Base-by-base conservation (phyloP, 148 eudicot species). In the Camellia sinensis region DNA sequence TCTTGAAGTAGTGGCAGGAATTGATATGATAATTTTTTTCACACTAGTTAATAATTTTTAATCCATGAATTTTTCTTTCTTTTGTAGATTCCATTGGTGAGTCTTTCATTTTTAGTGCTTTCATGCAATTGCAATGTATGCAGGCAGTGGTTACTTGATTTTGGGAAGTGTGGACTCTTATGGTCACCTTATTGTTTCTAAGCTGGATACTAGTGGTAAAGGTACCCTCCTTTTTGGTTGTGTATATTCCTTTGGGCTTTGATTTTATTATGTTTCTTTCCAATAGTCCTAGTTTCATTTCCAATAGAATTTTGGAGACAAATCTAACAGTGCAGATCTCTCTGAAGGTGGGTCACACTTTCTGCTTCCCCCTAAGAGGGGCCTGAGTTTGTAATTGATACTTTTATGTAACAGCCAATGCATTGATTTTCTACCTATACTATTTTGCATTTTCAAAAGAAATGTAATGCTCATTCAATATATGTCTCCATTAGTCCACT, bases 111-210 rank as follows among this genome's bases (percentile, higher is more conserved):
- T 57, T 44, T 73, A 70, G 45, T 66, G 40, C 41, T 21, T 59
- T 22, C 29, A 76, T 79, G 52, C n/a, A 13, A 74, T 68, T 79
- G 52, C n/a, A 13, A 74, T 68, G 19, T 74, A 8, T 88, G 86
- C 88, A 91, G 95, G 87, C 79, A 76, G 67, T 77, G 87, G 64
- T 69, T 76, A 81, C 82, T 82, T 81, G 52, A 69, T 89, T 37
- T 81, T 91, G 82, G 95, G 95, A 80, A 89, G 95, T 74, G 95
- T 91, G 70, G 95, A 89, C 80, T 88, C 92, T 43, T 83, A 79
- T 78, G 95, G 95, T 82, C 91, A 88, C 76, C 92, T 91, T 75
- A 90, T 88, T 81, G 92, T 91, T 46, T 87, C 95, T 19, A 80
- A 83, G 72, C 75, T 87, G 79, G 86, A 86, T 82, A 40, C 64